Evolutionary conservation across 805 yeast species (phyloP).

Genomic region (Monosporozyma aerobia): DNA sequence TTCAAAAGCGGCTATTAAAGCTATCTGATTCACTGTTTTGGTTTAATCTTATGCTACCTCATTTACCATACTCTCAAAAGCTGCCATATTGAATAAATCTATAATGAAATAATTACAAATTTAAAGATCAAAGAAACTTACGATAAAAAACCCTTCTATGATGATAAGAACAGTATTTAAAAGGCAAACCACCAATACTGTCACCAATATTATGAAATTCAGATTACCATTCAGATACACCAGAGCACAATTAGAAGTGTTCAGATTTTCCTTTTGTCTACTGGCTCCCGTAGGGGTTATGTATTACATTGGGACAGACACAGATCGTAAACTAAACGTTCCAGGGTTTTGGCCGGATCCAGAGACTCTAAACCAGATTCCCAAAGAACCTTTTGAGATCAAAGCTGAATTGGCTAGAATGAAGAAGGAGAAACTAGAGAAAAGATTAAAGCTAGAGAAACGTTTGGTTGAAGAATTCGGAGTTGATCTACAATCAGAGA

Average conservation of each 20-base stretch:
- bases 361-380: constrained; percentile 78
- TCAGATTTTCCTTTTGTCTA: constrained; percentile 70
- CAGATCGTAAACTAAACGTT: constrained; percentile 79
- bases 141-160: neutral
- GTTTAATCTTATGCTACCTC: neutral
- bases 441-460: constrained; percentile 63
- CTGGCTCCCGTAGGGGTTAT: constrained; percentile 82
- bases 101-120: neutral
- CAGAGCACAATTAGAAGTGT: constrained; percentile 46
- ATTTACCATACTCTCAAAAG: neutral
- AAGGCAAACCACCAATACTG: neutral
- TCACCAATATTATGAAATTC: constrained; percentile 4
- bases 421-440: constrained; percentile 64
- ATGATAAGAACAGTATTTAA: neutral
- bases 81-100: neutral
- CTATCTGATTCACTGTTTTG: neutral
- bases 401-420: constrained; percentile 86
- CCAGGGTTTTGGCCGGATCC: constrained; percentile 99
- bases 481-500: constrained; percentile 31
- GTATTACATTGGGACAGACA: constrained; percentile 87
- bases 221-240: constrained; percentile 29
- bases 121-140: neutral
- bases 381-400: constrained; percentile 87
- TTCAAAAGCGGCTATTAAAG: neutral
- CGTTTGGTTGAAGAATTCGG: constrained; percentile 59